Percentiles rank a stretch among this genome's conserved stretches.
These are phyloP conservation scores for Dactylonectria estremocensis DNA, from an alignment of 2,329 filamentous ascomycete species.

Conservation along the genomic window DNA sequence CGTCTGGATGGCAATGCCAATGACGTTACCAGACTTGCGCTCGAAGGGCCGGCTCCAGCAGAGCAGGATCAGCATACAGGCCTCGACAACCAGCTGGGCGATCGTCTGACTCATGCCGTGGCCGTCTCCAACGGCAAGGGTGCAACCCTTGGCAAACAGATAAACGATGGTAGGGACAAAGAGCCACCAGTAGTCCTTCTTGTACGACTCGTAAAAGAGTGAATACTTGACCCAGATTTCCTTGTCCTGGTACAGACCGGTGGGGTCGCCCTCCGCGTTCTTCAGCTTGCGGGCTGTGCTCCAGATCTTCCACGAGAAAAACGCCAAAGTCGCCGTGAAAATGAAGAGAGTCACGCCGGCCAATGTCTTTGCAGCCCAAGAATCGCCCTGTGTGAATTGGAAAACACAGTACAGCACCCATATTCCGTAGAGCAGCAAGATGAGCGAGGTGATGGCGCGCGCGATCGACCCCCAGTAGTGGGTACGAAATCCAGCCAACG, in stretches of 20 bases:
- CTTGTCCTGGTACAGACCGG: conserved; percentile 88
- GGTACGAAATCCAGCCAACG: conserved; percentile 87
- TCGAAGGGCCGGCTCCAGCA: conserved; percentile 90
- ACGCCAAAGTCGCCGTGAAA: conserved; percentile 86
- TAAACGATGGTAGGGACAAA: conserved; percentile 93
- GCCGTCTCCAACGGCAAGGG: conserved; percentile 88
- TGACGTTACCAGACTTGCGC: conserved; percentile 88
- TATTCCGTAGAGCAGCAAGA: conserved; percentile 91
- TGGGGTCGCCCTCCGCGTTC: conserved; percentile 79
- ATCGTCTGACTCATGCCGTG: conserved; percentile 87
- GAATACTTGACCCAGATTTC: conserved; percentile 95
- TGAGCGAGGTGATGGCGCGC: conserved; percentile 89
- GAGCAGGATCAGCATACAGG: conserved; percentile 82
- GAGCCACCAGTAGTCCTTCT: conserved; percentile 96
- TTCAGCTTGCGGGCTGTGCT: conserved; percentile 81
- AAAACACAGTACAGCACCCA: conserved; percentile 98
- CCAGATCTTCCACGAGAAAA: conserved; percentile 90
- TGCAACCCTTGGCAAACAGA: conserved; percentile 89
- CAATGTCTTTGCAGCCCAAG: conserved; percentile 90
- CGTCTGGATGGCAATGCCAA: conserved; percentile 93
- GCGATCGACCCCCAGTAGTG: conserved; percentile 96
- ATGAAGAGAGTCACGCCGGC: conserved; percentile 85
- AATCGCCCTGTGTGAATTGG: conserved; percentile 94
- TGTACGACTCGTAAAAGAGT: conserved; percentile 97
- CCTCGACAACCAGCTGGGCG: conserved; percentile 86